Base-by-base conservation (phyloP, 2,329 filamentous ascomycete species). In the Talaromyces atroroseus region DNA sequence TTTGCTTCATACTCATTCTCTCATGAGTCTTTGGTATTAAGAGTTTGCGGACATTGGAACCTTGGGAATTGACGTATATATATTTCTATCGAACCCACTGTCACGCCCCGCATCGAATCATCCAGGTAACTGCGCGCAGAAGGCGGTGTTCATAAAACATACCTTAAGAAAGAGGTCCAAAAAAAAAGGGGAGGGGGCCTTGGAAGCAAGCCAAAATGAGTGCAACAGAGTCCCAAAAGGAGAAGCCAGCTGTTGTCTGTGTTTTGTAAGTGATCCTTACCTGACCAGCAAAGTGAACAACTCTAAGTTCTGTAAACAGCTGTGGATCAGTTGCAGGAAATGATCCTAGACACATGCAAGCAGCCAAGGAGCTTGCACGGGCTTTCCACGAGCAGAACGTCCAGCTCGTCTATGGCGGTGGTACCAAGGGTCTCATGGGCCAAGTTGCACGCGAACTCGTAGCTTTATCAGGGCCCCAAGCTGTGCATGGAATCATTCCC, bases 401-500 rank as follows among this genome's bases (percentile, higher is more conserved):
- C 66, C 81, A 83, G 10, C 84, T 99, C 45, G 91, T 97, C 62
- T 99, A 97, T 73, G 94, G 94, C 64, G 94, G 94, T 64, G 94
- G 94, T 67, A 97, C 92, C 2, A 85, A 90, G 38, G 94, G 94
- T 10, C 82, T 99, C 47, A 99, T 99, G 94, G 94, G 94, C 68
- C 91, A 96, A 70, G 75, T 97, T 11, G 90, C 94, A 47, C 87
- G 87, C 65, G 92, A 90, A 0, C 85, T 99, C 26, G 90, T 95
- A 63, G 80, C 87, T 0, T 83, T 96, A 60, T 85, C 86, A 5
- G 92, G 94, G 2, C 90, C 92, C 0, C 73, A 85, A 51, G 76
- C 87, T 12, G 94, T 97, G 16, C 92, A 96, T 76, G 94, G 94
- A 68, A 89, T 99, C 70, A 96, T 99, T 66, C 94, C 94, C 5